These are phyloP conservation scores for Hansenula lynferdii DNA, from an alignment of 1,139 yeast species.

Conservation along the genomic window DNA sequence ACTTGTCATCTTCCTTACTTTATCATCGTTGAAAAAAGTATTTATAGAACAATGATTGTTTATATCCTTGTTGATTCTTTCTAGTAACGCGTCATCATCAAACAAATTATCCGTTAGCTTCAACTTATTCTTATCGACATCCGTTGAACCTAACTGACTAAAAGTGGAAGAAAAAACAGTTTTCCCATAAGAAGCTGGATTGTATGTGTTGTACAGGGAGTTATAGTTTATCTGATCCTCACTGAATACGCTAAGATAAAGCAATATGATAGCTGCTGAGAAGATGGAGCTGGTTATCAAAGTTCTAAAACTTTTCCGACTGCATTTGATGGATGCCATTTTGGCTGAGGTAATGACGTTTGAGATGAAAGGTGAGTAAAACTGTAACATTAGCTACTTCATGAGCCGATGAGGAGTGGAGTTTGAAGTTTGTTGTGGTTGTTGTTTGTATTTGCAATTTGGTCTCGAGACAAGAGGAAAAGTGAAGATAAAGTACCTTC, in stretches of 20 bases:
- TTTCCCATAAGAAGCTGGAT: background rate
- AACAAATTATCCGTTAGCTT: slow-evolving; percentile 1
- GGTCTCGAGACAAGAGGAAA: too few species aligned
- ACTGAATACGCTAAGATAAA: background rate
- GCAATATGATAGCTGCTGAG: background rate
- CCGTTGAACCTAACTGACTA: background rate
- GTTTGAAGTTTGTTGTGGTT: too few species aligned
- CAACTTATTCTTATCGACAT: background rate
- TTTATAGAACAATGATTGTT: slow-evolving; percentile 8
- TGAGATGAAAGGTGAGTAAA: background rate
- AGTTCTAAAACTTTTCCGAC: background rate
- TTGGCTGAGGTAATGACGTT: background rate
- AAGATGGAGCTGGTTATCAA: background rate
- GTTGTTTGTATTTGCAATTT: too few species aligned
- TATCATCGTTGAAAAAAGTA: slow-evolving; percentile 19
- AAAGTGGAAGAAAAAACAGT: background rate
- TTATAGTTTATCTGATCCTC: background rate
- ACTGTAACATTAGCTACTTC: background rate
- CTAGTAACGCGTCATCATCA: slow-evolving; percentile 1
- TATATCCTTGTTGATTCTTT: slow-evolving; percentile 4
- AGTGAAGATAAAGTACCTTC: too few species aligned
- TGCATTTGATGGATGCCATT: background rate
- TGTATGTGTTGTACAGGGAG: background rate
- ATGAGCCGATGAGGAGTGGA: background rate
- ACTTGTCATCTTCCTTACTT: slow-evolving; percentile 8